Conservation (phyloP, 768 basidiomycete species). For the Mycena galericulata region DNA sequence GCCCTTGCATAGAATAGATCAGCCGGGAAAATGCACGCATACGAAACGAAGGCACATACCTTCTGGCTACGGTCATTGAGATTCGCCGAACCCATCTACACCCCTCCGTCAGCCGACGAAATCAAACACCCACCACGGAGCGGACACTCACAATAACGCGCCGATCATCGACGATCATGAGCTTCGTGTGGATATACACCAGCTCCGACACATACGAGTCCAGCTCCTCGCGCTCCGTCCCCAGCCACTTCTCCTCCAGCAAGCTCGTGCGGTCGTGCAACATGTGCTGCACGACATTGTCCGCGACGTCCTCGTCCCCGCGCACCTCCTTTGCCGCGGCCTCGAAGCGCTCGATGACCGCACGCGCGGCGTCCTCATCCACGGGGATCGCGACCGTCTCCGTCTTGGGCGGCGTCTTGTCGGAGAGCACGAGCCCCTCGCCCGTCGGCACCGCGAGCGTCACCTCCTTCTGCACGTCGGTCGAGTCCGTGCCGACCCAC, state of each 20-base stretch:
- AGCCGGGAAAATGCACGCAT: constrained; percentile 3
- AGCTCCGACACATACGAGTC: constrained; percentile 86
- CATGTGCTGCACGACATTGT: constrained; percentile 87
- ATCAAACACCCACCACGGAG: background rate
- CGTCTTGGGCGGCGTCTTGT: constrained; percentile 63
- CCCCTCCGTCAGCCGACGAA: background rate
- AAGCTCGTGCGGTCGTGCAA: constrained; percentile 71
- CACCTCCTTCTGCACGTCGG: constrained; percentile 61
- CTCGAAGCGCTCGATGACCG: constrained; percentile 81
- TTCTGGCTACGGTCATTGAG: constrained; percentile 90
- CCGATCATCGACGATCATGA: constrained; percentile 96
- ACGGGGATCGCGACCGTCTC: constrained; percentile 77
- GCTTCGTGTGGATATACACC: constrained; percentile 86
- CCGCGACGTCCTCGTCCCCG: constrained; percentile 74
- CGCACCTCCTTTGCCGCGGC: constrained; percentile 65
- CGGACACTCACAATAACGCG: constrained; percentile 79
- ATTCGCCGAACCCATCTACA: constrained; percentile 93
- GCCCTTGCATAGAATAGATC: constrained; percentile 63
- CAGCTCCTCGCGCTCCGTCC: constrained; percentile 85
- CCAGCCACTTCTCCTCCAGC: constrained; percentile 86
- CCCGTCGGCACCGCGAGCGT: constrained; percentile 63
- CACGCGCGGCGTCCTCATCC: constrained; percentile 73
- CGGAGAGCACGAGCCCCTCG: constrained; percentile 61
- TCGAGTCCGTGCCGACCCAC: constrained; percentile 70
- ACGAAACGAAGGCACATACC: constrained; percentile 46